A percentile compares a stretch with the other conserved stretches of the same genome.
Conservation (phyloP, 305 asterid species). For the Fraxinus xanthoxyloides region DNA sequence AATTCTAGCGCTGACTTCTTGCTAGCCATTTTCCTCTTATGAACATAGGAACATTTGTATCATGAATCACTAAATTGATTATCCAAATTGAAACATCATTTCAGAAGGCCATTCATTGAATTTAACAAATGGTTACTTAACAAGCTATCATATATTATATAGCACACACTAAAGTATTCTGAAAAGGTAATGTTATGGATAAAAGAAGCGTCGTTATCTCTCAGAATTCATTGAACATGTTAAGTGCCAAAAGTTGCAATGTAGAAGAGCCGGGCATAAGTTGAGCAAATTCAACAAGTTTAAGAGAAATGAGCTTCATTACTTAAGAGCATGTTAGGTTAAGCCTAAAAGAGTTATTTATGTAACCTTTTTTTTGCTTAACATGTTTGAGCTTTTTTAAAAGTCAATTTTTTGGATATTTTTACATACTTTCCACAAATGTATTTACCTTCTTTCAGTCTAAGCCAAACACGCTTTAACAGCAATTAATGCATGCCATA, state of each 20-base stretch:
- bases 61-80: background rate
- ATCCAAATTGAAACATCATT: background rate
- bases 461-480: background rate
- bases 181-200: background rate
- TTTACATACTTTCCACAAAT: background rate
- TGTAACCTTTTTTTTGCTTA: background rate
- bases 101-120: background rate
- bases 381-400: background rate
- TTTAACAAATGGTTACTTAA: background rate
- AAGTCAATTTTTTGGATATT: background rate
- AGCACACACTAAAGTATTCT: background rate
- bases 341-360: background rate
- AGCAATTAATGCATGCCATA: conserved; percentile 3
- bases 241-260: background rate
- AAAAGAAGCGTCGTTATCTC: background rate
- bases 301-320: background rate
- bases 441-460: background rate
- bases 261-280: background rate
- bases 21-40: background rate
- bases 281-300: background rate
- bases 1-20: background rate
- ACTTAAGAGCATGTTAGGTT: background rate
- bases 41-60: background rate
- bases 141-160: background rate
- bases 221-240: background rate